Evolutionary conservation across 305 asterid genomes (phyloP), one percentile per base, ranked within the genome.

Genomic region (Rubia tinctorum): DNA sequence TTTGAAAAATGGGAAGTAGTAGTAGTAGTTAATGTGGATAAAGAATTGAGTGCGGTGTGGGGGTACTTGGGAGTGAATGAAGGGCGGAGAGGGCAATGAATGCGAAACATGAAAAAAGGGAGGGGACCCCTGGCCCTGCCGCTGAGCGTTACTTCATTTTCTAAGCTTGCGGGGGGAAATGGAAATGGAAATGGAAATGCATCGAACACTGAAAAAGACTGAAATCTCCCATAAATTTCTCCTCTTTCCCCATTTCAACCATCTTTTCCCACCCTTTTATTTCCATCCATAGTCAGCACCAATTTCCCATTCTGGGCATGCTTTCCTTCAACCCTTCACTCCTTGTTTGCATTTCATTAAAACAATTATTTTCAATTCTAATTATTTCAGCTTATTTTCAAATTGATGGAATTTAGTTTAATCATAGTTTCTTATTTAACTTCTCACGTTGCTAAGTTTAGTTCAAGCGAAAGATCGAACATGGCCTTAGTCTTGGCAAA

Each of bases 101-200:
- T 78, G 73, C 6, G 72, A 61, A 71, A 43, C 80, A 72, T 60
- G 76, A 78, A 76, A 79, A 76, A 34, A 71, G 80, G 82, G 81
- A 25, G 18, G 66, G 64, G 64, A 4, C 37, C 60, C 7, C 23
- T 18, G 37, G 64, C 79, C 7, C 23, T 18, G 37, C 37, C 79
- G 80, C 69, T 75, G 75, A 59, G 82, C 77, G 84, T 75, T 42
- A 84, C 82, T 81, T 81, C 80, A 75, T 79, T 79, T 80, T 81
- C 83, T 74, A 74, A 71, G 83, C 75, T 74, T 72, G 71, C 69
- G 80, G 80, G 64, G 34, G 37, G 13, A 5, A 1, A 13, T 1
- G 77, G 74, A 62, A 75, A 71, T 51, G 37, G 13, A 5, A 1
- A 13, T 1, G 77, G 74, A 62, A 75, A 71, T 51, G 70, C 61